A percentile compares a stretch with the other conserved stretches of the same genome.
These are phyloP conservation scores for Heracleum sosnowskyi DNA, from an alignment of 129 eudicot genomes.

Conservation along the genomic window DNA sequence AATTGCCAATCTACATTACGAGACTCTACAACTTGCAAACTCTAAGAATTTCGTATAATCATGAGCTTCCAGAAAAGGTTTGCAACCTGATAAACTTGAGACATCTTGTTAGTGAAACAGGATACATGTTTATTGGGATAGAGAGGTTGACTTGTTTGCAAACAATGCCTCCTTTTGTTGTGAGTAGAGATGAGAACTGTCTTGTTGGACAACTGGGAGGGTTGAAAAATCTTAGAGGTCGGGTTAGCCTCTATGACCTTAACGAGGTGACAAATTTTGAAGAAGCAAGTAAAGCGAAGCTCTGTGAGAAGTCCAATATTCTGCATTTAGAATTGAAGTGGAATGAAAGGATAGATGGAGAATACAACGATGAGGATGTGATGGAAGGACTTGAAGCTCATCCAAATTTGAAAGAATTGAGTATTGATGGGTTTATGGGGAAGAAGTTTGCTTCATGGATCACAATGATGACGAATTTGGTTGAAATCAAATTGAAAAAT, in stretches of 20 bases:
- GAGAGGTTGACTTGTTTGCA: slow-evolving; percentile 9
- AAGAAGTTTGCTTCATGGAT: slow-evolving; percentile 17
- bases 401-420: slow-evolving; percentile 11
- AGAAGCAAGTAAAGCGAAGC: not conserved
- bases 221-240: not conserved
- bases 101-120: not conserved
- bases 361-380: not conserved
- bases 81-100: slow-evolving; percentile 17
- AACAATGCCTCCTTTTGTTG: not conserved
- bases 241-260: not conserved
- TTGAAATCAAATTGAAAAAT: not conserved
- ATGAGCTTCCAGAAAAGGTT: not conserved
- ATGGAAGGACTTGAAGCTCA: not conserved
- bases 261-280: not conserved
- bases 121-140: not conserved
- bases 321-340: not conserved
- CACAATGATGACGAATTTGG: not conserved
- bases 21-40: slow-evolving; percentile 30
- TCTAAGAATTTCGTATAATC: not conserved
- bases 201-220: slow-evolving; percentile 11
- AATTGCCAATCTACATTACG: slow-evolving; percentile 4
- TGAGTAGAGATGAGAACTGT: not conserved
- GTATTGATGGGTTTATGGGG: not conserved
- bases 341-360: not conserved
- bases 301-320: slow-evolving; percentile 1